Base-by-base conservation (phyloP, 2,329 filamentous ascomycete species). In the Exophiala sp. region DNA sequence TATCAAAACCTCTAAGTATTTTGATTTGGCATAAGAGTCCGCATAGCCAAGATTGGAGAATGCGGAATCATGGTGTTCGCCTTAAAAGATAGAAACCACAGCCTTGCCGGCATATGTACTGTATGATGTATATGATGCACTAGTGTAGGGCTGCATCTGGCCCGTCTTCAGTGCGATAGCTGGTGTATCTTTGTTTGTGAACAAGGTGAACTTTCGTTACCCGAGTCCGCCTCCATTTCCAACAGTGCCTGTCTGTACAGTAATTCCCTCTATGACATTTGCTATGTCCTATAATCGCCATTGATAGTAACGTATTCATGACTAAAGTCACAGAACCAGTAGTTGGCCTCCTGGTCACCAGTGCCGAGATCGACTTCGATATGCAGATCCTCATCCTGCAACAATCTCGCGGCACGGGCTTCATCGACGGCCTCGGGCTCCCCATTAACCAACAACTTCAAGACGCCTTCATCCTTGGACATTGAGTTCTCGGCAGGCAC, bases 261-360 rank as follows among this genome's bases (percentile, higher is more conserved):
- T n/a, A n/a, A n/a, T n/a, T 39, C 14, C 14, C 6, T 39, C 38
- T 16, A 19, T 24, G 14, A 11, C n/a, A 3, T 9, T 27, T 43
- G 8, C 57, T 57, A 82, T 24, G 81, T 83, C 61, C 81, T 68
- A 65, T 84, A 84, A 65, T 84, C 81, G 30, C 79, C 81, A 63
- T 84, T 84, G 60, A 84, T 84, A 43, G 80, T 83, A 41, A 83
- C 80, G 70, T 83, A 84, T 66, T 84, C 81, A 64, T 83, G 81
- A 61, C 78, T 81, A 55, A 84, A 82, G 68, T 83, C 81, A 64
- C 80, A 83, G 58, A 81, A 83, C 77, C 78, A 83, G 62, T 79
- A 80, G 23, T 77, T 72, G 6, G 75, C 77, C 64, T 82, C 77
- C 55, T 75, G 70, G 13, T 64, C 65, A 43, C 70, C 70, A n/a